Evolutionary conservation across 2,329 filamentous ascomycete species (phyloP).

Genomic region (Trichophyton rubrum): DNA sequence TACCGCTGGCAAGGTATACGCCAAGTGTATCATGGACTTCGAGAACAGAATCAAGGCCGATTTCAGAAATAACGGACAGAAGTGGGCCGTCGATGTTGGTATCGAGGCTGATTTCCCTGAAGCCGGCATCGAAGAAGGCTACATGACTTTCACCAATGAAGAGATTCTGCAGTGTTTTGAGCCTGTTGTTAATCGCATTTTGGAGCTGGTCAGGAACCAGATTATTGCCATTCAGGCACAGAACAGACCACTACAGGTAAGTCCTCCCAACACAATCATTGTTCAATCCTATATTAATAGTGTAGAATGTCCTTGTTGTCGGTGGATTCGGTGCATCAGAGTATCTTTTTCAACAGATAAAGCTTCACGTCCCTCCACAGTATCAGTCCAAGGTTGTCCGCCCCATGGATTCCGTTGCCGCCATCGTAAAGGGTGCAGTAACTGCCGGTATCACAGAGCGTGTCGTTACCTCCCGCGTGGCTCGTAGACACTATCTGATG

Average conservation of each 20-base stretch:
- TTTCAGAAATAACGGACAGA: constrained; percentile 97
- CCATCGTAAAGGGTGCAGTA: constrained; percentile 96
- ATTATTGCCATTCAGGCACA: constrained; percentile 98
- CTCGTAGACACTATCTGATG: constrained; percentile 97
- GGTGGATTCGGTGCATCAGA: constrained; percentile 97
- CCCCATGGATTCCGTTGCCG: constrained; percentile 96
- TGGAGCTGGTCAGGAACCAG: constrained; percentile 92
- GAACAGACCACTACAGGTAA: constrained; percentile 72
- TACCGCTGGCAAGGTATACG: constrained; percentile 94
- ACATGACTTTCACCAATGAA: constrained; percentile 99
- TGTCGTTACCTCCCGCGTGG: constrained; percentile 91
- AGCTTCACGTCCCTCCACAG: constrained; percentile 92
- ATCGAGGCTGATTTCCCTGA: constrained; percentile 98
- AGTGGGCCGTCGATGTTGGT: constrained; percentile 97
- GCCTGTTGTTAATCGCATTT: constrained; percentile 90
- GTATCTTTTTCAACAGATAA: constrained; percentile 99
- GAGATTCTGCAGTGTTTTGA: constrained; percentile 98
- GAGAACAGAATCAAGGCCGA: constrained; percentile 99
- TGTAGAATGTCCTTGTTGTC: constrained; percentile 79
- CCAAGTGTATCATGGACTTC: constrained; percentile 99
- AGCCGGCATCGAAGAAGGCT: constrained; percentile 94
- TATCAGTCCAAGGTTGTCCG: constrained; percentile 97
- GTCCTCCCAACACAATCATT: constrained; percentile 13
- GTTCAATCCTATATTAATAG: background rate
- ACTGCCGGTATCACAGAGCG: constrained; percentile 96